Evolutionary conservation across 495 filamentous ascomycete species (phyloP), one percentile per base, ranked within the genome.

Genomic region (Xylaria acuta): DNA sequence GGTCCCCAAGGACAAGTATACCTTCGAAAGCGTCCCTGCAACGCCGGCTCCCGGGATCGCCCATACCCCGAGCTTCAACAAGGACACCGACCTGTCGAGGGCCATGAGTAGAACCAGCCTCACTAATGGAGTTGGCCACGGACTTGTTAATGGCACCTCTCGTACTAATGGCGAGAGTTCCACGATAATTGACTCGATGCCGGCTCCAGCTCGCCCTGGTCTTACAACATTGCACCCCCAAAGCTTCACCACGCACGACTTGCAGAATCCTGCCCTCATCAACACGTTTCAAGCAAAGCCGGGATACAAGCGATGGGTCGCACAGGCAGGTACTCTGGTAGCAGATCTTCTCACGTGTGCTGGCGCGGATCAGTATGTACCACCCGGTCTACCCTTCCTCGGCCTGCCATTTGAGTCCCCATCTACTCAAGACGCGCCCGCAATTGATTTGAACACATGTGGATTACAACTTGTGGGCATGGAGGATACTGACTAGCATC

Each of bases 221-320:
- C 68, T 69, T 20, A 69, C 71, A 14, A 64, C 73, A 16, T 73
- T 72, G 34, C 75, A 76, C 14, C 68, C 64, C 4, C 79, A 76
- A 45, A 80, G 73, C 60, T 89, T 84, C 75, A 88, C 86, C 43
- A 86, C 87, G 20, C 87, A 90, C 73, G 87, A 91, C 73, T 84
- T 85, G 69, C 87, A 91, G 68, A 88, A 88, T 64, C 81, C 83
- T 12, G 85, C 84, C 38, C 80, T 85, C 56, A 73, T 84, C n/a
- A 83, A 80, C n/a, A 84, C 86, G 49, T 97, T 97, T 82, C 84
- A 92, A 73, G 91, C 94, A 1, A 93, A 94, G 74, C 93, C 94
- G 1, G 96, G 96, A 20, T 99, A 98, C 79, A 97, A 95, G 82
- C 93, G 97, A 85, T 98, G 97, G 96, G 94, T 99, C 74, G 96